Evolutionary conservation across 805 yeast species (phyloP).

Genomic region (Lachancea thermotolerans): DNA sequence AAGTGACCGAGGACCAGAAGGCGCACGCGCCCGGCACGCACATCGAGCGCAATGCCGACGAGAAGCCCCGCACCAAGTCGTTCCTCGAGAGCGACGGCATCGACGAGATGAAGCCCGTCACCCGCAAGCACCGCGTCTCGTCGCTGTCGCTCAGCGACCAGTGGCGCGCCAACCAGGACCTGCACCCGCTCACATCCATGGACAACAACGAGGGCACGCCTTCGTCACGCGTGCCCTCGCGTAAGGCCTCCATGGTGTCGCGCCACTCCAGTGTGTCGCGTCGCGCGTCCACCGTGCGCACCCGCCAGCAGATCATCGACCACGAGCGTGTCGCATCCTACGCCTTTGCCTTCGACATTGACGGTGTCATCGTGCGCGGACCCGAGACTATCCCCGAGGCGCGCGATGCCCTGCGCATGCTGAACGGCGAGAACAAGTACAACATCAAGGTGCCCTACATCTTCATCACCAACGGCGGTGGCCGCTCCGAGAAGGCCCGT

Average conservation of each 20-base stretch:
- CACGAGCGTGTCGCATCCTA: slow-evolving; percentile 71
- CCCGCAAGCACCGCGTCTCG: slow-evolving; percentile 56
- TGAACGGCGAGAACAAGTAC: slow-evolving; percentile 73
- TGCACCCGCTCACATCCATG: slow-evolving; percentile 24
- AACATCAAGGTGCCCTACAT: slow-evolving; percentile 76
- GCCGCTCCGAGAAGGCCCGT: slow-evolving; percentile 69
- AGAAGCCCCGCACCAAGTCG: slow-evolving; percentile 34
- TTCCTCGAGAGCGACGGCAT: slow-evolving; percentile 69
- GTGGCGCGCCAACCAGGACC: slow-evolving; percentile 38
- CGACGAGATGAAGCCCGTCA: slow-evolving; percentile 55
- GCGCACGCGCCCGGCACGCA: slow-evolving; percentile 7
- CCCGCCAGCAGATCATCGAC: slow-evolving; percentile 45
- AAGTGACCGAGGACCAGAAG: slow-evolving; percentile 4
- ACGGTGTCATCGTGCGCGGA: slow-evolving; percentile 83
- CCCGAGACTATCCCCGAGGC: slow-evolving; percentile 82
- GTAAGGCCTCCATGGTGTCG: slow-evolving; percentile 8
- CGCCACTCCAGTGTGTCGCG: slow-evolving; percentile 8
- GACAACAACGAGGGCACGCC: slow-evolving; percentile 11
- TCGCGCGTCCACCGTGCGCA: slow-evolving; percentile 9
- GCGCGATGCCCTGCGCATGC: slow-evolving; percentile 57
- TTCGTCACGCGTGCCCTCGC: slow-evolving; percentile 7
- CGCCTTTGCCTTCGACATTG: slow-evolving; percentile 90
- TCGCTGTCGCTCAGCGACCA: slow-evolving; percentile 66
- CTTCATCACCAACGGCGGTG: slow-evolving; percentile 90
- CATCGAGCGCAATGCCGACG: slow-evolving; percentile 5